phyloP scores from a whole-genome alignment of 2,329 filamentous ascomycete genomes.

The Emmonsiellopsis sp. region DNA sequence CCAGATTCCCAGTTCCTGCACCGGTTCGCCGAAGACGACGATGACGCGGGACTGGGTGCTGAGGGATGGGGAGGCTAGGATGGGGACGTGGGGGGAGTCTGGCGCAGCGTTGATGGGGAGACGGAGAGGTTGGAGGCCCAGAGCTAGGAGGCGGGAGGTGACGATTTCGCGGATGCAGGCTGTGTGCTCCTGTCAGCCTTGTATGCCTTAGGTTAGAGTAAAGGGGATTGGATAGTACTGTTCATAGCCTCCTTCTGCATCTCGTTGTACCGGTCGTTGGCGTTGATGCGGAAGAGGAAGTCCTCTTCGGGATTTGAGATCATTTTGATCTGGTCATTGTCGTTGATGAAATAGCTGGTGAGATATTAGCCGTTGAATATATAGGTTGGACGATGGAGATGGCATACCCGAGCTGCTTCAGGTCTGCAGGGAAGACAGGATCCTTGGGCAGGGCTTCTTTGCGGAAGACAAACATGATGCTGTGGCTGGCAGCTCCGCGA shows the following conservation, averaged over 20 bases:
- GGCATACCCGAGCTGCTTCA: constrained; percentile 61
- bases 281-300: constrained; percentile 65
- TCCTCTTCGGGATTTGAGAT: constrained; percentile 57
- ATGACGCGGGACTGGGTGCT: constrained; percentile 52
- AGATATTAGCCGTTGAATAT: neutral
- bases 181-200: constrained; percentile 22
- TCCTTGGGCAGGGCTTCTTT: constrained; percentile 63
- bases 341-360: constrained; percentile 66
- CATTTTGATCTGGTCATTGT: constrained; percentile 62
- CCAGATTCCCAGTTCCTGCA: constrained; percentile 65
- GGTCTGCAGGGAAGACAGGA: constrained; percentile 52
- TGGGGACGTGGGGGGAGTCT: constrained; percentile 53
- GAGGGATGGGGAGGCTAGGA: constrained; percentile 55
- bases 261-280: constrained; percentile 67
- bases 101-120: constrained; percentile 49
- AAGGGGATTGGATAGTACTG: constrained; percentile 34
- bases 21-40: constrained; percentile 62
- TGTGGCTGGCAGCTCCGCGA: neutral
- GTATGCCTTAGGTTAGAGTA: neutral
- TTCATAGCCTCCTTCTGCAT: constrained; percentile 67
- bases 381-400: neutral
- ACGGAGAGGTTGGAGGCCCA: constrained; percentile 50
- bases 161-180: constrained; percentile 56
- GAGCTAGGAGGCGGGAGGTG: constrained; percentile 48
- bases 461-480: constrained; percentile 65